Percentiles rank a stretch among this genome's conserved stretches.
These are phyloP conservation scores for Yarrowia alimentaria DNA, from an alignment of 805 yeast genomes.

Conservation along the genomic window DNA sequence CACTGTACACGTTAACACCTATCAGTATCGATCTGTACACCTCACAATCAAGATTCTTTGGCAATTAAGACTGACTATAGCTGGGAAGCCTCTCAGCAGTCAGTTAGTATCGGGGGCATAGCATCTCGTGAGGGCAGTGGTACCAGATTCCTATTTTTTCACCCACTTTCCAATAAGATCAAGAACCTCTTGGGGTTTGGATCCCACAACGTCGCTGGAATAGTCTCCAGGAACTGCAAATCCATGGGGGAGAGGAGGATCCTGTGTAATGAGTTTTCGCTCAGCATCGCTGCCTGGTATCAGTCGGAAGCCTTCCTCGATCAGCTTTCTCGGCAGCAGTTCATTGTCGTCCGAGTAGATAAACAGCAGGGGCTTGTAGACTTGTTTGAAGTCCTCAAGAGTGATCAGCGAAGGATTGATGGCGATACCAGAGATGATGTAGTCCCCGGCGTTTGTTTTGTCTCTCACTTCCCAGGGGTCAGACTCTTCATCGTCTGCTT, in stretches of 20 bases:
- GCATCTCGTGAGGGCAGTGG: too few relatives aligned
- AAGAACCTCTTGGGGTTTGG: conserved; percentile 37
- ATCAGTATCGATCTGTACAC: too few relatives aligned
- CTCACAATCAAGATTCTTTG: too few relatives aligned
- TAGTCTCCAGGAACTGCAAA: conserved; percentile 46
- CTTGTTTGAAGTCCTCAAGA: conserved; percentile 34
- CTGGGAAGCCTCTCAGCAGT: too few relatives aligned
- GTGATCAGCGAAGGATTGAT: conserved; percentile 38
- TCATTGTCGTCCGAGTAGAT: conserved; percentile 36
- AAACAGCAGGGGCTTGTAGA: conserved; percentile 36
- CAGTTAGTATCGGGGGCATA: too few relatives aligned
- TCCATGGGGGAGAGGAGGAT: conserved; percentile 44
- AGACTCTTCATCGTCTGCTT: conserved; percentile 33
- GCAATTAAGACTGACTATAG: conserved; percentile 6
- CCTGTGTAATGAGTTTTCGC: conserved; percentile 12
- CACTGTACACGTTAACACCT: too few relatives aligned
- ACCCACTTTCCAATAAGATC: conserved; percentile 30
- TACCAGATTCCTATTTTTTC: neutral
- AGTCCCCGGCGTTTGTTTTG: conserved; percentile 31
- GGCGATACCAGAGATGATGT: conserved; percentile 36
- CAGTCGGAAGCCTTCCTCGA: conserved; percentile 32
- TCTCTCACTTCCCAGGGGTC: conserved; percentile 28
- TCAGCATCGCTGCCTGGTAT: conserved; percentile 7
- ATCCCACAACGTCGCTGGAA: conserved; percentile 38
- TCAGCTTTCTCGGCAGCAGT: conserved; percentile 33